A percentile compares a stretch with the other conserved stretches of the same genome.
Conservation (phyloP, 345 rosid genomes). For the Citrus trifoliata region DNA sequence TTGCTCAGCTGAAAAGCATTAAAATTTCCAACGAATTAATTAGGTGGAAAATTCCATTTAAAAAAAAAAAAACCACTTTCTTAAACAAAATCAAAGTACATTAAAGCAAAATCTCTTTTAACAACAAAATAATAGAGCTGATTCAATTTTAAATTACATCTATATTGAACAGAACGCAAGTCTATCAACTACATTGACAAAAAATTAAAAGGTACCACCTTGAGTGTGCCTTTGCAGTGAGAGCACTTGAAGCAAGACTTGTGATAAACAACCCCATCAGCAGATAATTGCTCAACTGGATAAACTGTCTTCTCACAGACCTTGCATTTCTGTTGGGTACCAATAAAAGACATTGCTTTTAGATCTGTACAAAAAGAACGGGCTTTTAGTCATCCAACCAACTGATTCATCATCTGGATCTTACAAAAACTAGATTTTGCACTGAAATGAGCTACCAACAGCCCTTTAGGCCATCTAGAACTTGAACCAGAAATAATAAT, state of each 20-base stretch:
- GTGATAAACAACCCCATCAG: constrained; percentile 87
- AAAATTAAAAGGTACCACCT: constrained; percentile 33
- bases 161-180: background rate
- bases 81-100: background rate
- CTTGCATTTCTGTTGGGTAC: constrained; percentile 96
- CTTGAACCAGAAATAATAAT: background rate
- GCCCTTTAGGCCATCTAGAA: constrained; percentile 4
- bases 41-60: background rate
- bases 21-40: constrained; percentile 11
- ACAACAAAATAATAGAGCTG: background rate
- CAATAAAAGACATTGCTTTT: constrained; percentile 78
- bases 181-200: background rate
- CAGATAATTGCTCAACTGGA: constrained; percentile 86
- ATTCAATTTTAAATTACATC: background rate
- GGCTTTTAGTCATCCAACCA: background rate
- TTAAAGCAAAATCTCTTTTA: background rate
- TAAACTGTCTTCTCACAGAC: constrained; percentile 97
- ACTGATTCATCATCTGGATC: background rate
- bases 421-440: constrained; percentile 3
- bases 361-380: constrained; percentile 11
- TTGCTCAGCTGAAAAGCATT: constrained; percentile 67
- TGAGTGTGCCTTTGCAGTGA: constrained; percentile 91
- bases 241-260: constrained; percentile 94
- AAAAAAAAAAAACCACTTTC: background rate
- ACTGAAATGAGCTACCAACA: background rate